Evolutionary conservation across 805 yeast genomes (phyloP).

Genomic region (Candida ficus): DNA sequence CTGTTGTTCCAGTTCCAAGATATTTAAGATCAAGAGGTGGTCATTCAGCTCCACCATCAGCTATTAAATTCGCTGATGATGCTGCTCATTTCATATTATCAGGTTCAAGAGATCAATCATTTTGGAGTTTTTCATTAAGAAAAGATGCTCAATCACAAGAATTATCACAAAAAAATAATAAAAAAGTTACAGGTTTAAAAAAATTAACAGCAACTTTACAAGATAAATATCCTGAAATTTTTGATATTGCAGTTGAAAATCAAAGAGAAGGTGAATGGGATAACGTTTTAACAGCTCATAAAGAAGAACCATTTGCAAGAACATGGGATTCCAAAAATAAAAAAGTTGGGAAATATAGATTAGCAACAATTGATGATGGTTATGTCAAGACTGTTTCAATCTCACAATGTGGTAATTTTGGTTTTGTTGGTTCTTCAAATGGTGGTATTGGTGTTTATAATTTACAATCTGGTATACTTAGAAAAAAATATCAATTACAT

Average conservation of each 20-base stretch:
- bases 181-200: conserved; percentile 34
- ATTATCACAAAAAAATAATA: conserved; percentile 67
- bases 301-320: conserved; percentile 75
- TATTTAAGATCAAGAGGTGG: conserved; percentile 93
- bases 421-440: conserved; percentile 77
- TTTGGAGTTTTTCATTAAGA: conserved; percentile 90
- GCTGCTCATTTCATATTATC: conserved; percentile 81
- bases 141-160: conserved; percentile 97
- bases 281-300: conserved; percentile 83
- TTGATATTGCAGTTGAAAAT: conserved; percentile 63
- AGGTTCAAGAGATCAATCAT: conserved; percentile 77
- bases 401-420: conserved; percentile 95
- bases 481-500: conserved; percentile 66
- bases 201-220: conserved; percentile 55
- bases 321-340: conserved; percentile 84
- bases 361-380: conserved; percentile 75
- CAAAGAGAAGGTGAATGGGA: conserved; percentile 91
- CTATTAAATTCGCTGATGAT: conserved; percentile 70
- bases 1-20: conserved; percentile 84
- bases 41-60: conserved; percentile 86
- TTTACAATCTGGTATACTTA: conserved; percentile 81
- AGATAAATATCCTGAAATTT: conserved; percentile 75
- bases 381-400: conserved; percentile 69
- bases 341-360: conserved; percentile 69
- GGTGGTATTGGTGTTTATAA: conserved; percentile 88